Percentiles rank a stretch among this genome's conserved stretches.
These are phyloP conservation scores for Mortierella sp. DNA, from an alignment of 371 early-diverging fungal species.

Conservation along the genomic window DNA sequence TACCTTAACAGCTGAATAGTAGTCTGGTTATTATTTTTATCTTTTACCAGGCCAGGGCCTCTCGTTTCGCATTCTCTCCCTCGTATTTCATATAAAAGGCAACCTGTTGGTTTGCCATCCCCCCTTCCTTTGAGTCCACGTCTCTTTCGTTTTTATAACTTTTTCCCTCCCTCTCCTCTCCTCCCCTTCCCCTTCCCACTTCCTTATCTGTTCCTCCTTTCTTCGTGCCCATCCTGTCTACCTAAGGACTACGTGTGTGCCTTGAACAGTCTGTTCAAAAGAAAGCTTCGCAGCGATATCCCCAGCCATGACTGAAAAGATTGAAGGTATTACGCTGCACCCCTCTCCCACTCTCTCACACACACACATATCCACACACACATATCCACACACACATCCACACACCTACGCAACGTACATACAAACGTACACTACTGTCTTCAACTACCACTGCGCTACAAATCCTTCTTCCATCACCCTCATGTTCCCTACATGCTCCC, in stretches of 20 bases:
- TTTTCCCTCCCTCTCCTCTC: slow-evolving; percentile 3
- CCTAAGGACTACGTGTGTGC: slow-evolving; percentile 13
- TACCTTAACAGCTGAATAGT: slow-evolving; percentile 6
- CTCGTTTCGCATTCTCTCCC: slow-evolving; percentile 3
- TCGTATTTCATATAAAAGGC: slow-evolving; percentile 10
- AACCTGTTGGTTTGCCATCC: slow-evolving; percentile 2
- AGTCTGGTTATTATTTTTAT: not conserved
- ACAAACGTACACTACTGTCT: too few species aligned
- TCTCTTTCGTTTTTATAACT: not conserved
- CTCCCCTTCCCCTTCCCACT: not conserved
- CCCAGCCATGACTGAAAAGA: slow-evolving; percentile 35
- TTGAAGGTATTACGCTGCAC: slow-evolving; percentile 21
- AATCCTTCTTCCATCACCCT: too few species aligned
- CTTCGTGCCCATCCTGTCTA: slow-evolving; percentile 24
- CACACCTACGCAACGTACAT: not conserved
- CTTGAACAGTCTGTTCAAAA: slow-evolving; percentile 31
- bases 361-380: not conserved
- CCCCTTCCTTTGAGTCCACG: slow-evolving; percentile 3
- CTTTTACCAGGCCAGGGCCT: slow-evolving; percentile 2
- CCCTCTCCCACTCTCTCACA: not conserved
- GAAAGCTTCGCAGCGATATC: slow-evolving; percentile 4
- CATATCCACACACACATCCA: not conserved
- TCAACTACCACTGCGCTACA: too few species aligned
- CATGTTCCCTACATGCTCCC: too few species aligned
- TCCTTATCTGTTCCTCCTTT: not conserved